These are phyloP conservation scores for Lindgomyces ingoldianus DNA, from an alignment of 495 filamentous ascomycete genomes.

Conservation along the genomic window DNA sequence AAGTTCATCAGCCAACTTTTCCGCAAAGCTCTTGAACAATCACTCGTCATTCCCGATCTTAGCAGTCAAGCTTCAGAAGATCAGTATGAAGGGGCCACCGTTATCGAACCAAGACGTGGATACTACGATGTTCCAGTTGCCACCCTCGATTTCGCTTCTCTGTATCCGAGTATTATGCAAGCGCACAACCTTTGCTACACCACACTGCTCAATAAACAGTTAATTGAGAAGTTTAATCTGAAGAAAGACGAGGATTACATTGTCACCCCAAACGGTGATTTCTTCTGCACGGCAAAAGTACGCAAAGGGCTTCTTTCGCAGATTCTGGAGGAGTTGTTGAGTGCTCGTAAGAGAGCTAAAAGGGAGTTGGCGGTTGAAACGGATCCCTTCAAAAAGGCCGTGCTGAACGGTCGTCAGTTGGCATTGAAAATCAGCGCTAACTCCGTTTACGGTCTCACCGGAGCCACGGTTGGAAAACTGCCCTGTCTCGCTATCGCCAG, in stretches of 20 bases:
- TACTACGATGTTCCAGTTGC: constrained; percentile 95
- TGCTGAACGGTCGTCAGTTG: constrained; percentile 94
- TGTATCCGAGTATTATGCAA: constrained; percentile 98
- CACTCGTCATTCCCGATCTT: constrained; percentile 88
- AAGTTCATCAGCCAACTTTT: constrained; percentile 98
- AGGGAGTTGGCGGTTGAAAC: constrained; percentile 87
- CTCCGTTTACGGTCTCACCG: constrained; percentile 96
- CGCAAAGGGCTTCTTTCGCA: constrained; percentile 91
- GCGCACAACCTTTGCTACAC: constrained; percentile 99
- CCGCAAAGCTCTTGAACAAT: constrained; percentile 87
- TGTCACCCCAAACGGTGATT: constrained; percentile 88
- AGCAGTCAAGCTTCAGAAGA: constrained; percentile 62
- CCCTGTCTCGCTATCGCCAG: constrained; percentile 94
- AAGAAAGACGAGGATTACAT: constrained; percentile 93
- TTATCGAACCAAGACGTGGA: constrained; percentile 90
- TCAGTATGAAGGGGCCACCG: constrained; percentile 96
- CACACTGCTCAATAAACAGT: constrained; percentile 80
- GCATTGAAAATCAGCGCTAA: constrained; percentile 97
- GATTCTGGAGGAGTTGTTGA: constrained; percentile 89
- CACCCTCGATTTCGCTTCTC: constrained; percentile 96
- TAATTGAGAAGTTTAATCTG: constrained; percentile 69
- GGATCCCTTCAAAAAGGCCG: constrained; percentile 95
- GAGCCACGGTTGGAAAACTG: constrained; percentile 92
- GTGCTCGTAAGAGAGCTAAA: constrained; percentile 90
- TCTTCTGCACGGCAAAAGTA: constrained; percentile 84